Base-by-base conservation (phyloP, 2,329 filamentous ascomycete species). In the Aspergillus proliferans region DNA sequence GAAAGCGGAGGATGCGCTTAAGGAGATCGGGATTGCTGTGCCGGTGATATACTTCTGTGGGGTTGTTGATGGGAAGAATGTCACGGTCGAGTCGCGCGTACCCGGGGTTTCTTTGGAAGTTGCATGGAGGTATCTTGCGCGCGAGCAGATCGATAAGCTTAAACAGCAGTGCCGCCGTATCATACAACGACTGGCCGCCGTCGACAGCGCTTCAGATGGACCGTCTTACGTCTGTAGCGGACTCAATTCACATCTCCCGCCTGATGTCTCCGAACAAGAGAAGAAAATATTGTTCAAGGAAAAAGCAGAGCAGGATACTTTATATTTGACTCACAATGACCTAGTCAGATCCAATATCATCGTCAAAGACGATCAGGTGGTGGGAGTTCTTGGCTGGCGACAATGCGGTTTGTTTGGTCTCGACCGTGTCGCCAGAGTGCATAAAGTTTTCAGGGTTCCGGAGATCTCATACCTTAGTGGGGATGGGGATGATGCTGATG, bases 351-450 rank as follows among this genome's bases (percentile, higher is more conserved):
- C 64, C 6, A 71, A 71, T 51, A 63, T 72, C 6, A 62, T 71
- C 33, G 62, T 72, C 24, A 61, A 68, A 15, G 54, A 68, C 44
- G 64, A 61, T 50, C 62, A 57, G 39, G 60, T 71, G 21, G 65
- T 71, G 43, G 70, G 69, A 18, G 57, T 72, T 22, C 52, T 60
- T 41, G 67, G 66, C n/a, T 72, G 70, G 70, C 59, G 63, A 47
- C 59, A 68, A 47, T 63, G 68, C 42, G 70, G 70, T 38, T 71
- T 65, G 47, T 72, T 72, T 54, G 68, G 68, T 14, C 58, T 62
- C 38, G 55, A 62, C 34, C 60, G 65, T 46, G 65, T 64, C 30
- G 58, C 57, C 36, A 61, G 59, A 45, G 52, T 71, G 40, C 70
- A 72, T 52, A 58, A 51, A 43, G 54, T 60, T 44, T 56, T 67